These are phyloP conservation scores for Venturia asperata DNA, from an alignment of 2,329 filamentous ascomycete genomes.

Conservation along the genomic window DNA sequence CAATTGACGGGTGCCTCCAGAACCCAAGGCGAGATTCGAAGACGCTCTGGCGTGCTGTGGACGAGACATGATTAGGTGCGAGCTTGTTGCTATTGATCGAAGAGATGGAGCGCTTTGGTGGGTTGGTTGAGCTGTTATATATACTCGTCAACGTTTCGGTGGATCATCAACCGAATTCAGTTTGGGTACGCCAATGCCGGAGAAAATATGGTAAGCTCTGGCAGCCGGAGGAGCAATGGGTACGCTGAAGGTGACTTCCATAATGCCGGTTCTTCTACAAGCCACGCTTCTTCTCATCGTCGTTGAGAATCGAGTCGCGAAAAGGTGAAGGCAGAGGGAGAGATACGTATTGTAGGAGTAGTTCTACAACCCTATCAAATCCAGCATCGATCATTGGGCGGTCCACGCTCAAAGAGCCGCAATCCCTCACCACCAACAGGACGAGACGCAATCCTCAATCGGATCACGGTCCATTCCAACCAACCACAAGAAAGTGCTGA, in stretches of 20 bases:
- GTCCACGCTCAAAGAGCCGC: slow-evolving; percentile 5
- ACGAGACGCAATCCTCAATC: not conserved
- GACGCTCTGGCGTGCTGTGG: slow-evolving; percentile 11
- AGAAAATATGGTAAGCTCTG: not conserved
- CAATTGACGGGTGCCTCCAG: slow-evolving; percentile 4
- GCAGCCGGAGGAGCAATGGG: not conserved
- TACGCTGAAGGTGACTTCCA: not conserved
- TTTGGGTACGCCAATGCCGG: not conserved
- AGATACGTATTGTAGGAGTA: too few species aligned
- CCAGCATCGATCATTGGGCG: not conserved
- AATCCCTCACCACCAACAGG: not conserved
- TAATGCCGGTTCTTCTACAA: too few species aligned
- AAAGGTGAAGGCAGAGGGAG: not conserved
- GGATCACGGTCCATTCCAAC: not conserved
- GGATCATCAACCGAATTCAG: not conserved
- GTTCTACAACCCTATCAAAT: not conserved
- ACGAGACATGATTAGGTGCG: slow-evolving; percentile 6
- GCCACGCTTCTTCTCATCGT: too few species aligned
- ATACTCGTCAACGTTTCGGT: not conserved
- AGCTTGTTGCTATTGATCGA: not conserved
- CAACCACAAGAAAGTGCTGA: not conserved
- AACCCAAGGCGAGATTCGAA: slow-evolving; percentile 2
- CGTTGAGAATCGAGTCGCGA: not conserved
- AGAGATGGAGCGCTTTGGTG: not conserved
- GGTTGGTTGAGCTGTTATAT: slow-evolving; percentile 8